Base-by-base conservation (phyloP, 2,329 filamentous ascomycete species). In the Hirsutella thompsonii region DNA sequence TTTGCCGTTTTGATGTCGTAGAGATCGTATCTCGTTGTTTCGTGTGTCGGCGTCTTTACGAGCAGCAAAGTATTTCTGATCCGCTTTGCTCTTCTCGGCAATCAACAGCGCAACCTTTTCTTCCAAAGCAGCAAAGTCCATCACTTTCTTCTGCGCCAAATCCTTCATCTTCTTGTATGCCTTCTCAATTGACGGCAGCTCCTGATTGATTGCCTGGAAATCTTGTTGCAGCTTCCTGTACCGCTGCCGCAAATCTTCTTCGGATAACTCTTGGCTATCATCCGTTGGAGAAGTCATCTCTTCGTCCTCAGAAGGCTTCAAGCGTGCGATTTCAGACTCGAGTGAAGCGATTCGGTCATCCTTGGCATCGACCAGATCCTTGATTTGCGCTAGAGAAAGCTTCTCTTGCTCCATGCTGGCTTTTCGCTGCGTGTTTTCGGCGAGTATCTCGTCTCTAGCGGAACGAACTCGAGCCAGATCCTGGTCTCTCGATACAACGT, bases 11-110 rank as follows among this genome's bases (percentile, higher is more conserved):
- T 96, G 89, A 46, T 79, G 72, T 45, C 87, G 79, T 43, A 95
- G 66, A 3, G 81, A 75, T 50, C 84, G 74, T 37, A 93, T 81
- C 62, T 96, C 90, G 44, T 76, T 72, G 43, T 88, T 82, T 39
- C 87, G 75, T 36, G 83, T 81, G 54, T 96, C 90, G 55, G 90
- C 93, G 50, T 89, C 83, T 58, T 94, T 95, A 70, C 94, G 88
- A 8, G 89, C 87, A 1, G 85, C 86, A 59, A 96, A 96, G 58
- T 94, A 98, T 62, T 96, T 96, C 56, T 96, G 90, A 55, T 98
- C 92, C 1, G 90, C 90, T 61, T 95, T 96, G 48, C 82, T 80
- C 66, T 98, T 98, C 62, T 98, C 88, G 0, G 87, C 85, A 33
- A 76, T 77, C 18, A 93, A 66, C 20, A 83, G 69, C 16, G 76